Conservation (phyloP, 2,329 filamentous ascomycete species). For the Apiospora malaysiana region DNA sequence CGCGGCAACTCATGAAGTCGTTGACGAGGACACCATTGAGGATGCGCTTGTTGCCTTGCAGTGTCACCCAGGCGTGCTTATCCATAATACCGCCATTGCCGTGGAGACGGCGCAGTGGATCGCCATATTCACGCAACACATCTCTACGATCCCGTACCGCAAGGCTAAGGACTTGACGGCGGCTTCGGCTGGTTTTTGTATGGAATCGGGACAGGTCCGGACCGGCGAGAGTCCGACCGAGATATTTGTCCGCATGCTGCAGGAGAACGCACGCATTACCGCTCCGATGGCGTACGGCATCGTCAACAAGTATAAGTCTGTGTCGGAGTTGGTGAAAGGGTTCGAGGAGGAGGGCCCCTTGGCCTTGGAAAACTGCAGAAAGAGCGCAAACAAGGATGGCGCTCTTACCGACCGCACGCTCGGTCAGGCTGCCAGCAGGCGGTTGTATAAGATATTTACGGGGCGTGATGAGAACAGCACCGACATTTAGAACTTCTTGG, state of each 20-base stretch:
- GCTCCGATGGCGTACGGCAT: slow-evolving; percentile 75
- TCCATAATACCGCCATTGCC: slow-evolving; percentile 69
- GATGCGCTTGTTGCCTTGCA: slow-evolving; percentile 75
- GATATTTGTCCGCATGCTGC: slow-evolving; percentile 76
- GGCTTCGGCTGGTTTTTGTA: slow-evolving; percentile 72
- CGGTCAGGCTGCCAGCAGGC: slow-evolving; percentile 63
- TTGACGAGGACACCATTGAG: slow-evolving; percentile 73
- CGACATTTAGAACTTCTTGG: slow-evolving; percentile 50
- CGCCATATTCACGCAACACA: slow-evolving; percentile 75
- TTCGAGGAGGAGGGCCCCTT: slow-evolving; percentile 65
- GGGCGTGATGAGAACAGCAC: slow-evolving; percentile 60
- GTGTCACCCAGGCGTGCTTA: slow-evolving; percentile 67
- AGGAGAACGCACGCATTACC: slow-evolving; percentile 76
- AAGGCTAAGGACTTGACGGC: slow-evolving; percentile 55
- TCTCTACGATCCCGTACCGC: slow-evolving; percentile 77
- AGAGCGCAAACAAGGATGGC: slow-evolving; percentile 63
- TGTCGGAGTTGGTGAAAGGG: slow-evolving; percentile 62
- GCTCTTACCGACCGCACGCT: slow-evolving; percentile 59
- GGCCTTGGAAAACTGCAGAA: slow-evolving; percentile 66
- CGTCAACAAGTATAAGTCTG: slow-evolving; percentile 62
- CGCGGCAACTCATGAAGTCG: slow-evolving; percentile 52
- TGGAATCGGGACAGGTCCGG: slow-evolving; percentile 78
- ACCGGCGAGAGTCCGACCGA: slow-evolving; percentile 69
- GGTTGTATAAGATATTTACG: slow-evolving; percentile 66
- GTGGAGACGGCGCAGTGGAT: slow-evolving; percentile 77